Evolutionary conservation across 371 early-diverging fungal species (phyloP).

Genomic region (Dichotomocladium elegans): DNA sequence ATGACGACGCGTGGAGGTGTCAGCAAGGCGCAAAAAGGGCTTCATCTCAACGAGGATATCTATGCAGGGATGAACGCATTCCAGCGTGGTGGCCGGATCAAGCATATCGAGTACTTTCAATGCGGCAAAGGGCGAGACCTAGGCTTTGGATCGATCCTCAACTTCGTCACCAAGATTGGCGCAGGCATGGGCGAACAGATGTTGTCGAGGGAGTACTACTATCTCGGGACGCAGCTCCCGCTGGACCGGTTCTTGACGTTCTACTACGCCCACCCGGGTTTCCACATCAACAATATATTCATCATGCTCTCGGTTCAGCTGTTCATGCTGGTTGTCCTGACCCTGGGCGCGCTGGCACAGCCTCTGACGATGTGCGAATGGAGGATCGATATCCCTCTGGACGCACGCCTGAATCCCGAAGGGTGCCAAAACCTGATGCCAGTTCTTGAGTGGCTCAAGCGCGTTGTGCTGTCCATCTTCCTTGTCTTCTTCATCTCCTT

Average conservation of each 20-base stretch:
- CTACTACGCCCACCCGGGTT: slow-evolving; percentile 87
- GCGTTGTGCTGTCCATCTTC: slow-evolving; percentile 73
- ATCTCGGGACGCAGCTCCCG: slow-evolving; percentile 79
- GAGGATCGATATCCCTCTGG: slow-evolving; percentile 38
- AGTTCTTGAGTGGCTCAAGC: slow-evolving; percentile 75
- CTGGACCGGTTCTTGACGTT: slow-evolving; percentile 86
- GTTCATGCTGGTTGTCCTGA: slow-evolving; percentile 77
- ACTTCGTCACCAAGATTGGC: slow-evolving; percentile 88
- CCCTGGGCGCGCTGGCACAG: slow-evolving; percentile 62
- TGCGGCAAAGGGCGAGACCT: slow-evolving; percentile 93
- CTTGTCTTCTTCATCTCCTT: slow-evolving; percentile 76
- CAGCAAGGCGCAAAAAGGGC: slow-evolving; percentile 86
- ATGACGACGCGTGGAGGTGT: slow-evolving; percentile 89
- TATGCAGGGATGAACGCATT: slow-evolving; percentile 92
- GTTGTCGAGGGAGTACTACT: slow-evolving; percentile 88
- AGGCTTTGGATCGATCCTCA: slow-evolving; percentile 85
- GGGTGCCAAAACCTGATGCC: slow-evolving; percentile 72
- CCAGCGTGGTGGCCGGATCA: slow-evolving; percentile 82
- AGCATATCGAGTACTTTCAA: slow-evolving; percentile 89
- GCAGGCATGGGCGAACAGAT: slow-evolving; percentile 93
- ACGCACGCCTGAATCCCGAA: slow-evolving; percentile 38
- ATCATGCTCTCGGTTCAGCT: slow-evolving; percentile 86
- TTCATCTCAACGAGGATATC: slow-evolving; percentile 92
- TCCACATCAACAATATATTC: slow-evolving; percentile 89
- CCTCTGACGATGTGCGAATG: slow-evolving; percentile 48